Evolutionary conservation across 225 moss, liverwort and hornwort genomes (phyloP).

Genomic region (Anthoceros angustus): DNA sequence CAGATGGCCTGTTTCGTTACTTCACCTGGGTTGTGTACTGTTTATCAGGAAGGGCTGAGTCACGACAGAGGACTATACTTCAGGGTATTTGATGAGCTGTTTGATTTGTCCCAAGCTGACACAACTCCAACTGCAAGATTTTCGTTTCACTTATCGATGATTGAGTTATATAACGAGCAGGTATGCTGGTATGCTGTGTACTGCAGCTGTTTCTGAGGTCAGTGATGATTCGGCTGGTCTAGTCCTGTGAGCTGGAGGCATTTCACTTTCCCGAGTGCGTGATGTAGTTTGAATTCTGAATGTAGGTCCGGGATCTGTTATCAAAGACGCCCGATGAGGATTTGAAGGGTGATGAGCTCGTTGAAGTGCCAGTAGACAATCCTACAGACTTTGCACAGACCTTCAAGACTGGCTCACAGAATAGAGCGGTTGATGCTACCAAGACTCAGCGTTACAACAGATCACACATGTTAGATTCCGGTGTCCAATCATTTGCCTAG

Average conservation of each 20-base stretch:
- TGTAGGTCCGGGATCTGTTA: constrained; percentile 43
- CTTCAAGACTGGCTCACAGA: constrained; percentile 58
- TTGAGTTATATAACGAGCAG: constrained; percentile 84
- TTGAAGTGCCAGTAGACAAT: constrained; percentile 58
- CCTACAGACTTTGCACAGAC: constrained; percentile 54
- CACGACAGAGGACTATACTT: constrained; percentile 78
- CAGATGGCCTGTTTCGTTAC: background rate
- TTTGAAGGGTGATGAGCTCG: constrained; percentile 17
- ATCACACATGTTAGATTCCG: constrained; percentile 36
- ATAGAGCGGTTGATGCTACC: constrained; percentile 48
- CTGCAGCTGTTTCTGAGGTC: no score
- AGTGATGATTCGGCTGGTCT: no score
- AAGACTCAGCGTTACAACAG: constrained; percentile 44
- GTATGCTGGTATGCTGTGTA: constrained; percentile 9
- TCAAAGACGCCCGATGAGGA: background rate
- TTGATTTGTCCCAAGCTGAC: constrained; percentile 63
- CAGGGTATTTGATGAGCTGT: constrained; percentile 73
- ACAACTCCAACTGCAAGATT: constrained; percentile 64
- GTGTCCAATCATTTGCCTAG: no score
- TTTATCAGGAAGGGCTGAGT: constrained; percentile 60
- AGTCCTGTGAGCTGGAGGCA: no score
- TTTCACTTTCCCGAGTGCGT: no score
- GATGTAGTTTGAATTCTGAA: background rate
- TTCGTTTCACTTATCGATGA: constrained; percentile 70
- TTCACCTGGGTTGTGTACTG: background rate